phyloP scores from a whole-genome alignment of 208 protist species.

The Phytomonas sp. region DNA sequence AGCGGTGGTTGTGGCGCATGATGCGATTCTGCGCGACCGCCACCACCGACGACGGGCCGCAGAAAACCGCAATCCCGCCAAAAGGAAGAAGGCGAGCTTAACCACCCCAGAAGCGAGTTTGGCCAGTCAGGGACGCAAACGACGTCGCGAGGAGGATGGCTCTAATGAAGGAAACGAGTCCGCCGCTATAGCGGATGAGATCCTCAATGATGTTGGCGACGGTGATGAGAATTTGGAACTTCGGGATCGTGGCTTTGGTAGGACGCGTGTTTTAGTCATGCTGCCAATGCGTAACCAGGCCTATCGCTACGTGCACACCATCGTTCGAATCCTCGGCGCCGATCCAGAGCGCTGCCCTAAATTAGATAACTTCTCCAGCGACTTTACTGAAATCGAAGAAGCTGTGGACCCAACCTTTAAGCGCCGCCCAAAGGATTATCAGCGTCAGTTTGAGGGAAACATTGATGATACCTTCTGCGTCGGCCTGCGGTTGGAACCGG shows the following conservation, averaged over 20 bases:
- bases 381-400: conserved; percentile 87
- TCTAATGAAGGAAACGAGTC: conserved; percentile 2
- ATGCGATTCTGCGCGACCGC: conserved; percentile 33
- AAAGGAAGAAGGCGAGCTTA: conserved; percentile 7
- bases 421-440: conserved; percentile 83
- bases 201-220: conserved; percentile 16
- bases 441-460: conserved; percentile 92
- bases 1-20: conserved; percentile 61
- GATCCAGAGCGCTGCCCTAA: conserved; percentile 59
- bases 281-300: conserved; percentile 91
- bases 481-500: conserved; percentile 72
- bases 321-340: conserved; percentile 66
- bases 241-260: conserved; percentile 92
- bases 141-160: neutral
- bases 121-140: neutral
- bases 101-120: neutral
- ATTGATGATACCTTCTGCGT: conserved; percentile 95
- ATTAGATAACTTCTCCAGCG: conserved; percentile 68
- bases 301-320: conserved; percentile 76
- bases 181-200: conserved; percentile 8
- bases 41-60: neutral
- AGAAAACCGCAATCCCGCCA: conserved; percentile 8
- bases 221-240: conserved; percentile 61
- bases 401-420: conserved; percentile 72
- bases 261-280: conserved; percentile 89